Conservation (phyloP, 2,329 filamentous ascomycete genomes). For the Sporothrix euskadiensis region DNA sequence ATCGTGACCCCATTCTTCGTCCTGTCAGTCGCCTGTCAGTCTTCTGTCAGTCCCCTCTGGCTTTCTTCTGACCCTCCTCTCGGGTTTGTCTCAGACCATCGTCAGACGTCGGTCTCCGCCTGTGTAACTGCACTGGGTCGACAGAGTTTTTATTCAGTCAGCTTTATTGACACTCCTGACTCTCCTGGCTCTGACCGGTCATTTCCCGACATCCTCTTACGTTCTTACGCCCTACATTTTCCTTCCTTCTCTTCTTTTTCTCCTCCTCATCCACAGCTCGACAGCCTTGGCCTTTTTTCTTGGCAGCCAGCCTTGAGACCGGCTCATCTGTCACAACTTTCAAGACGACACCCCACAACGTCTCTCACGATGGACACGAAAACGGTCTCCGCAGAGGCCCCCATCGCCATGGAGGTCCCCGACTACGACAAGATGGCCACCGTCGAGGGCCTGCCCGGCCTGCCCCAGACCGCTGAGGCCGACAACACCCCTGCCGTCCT, state of each 20-base stretch:
- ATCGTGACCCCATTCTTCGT: neutral
- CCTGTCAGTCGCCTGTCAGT: neutral
- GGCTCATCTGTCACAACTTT: neutral
- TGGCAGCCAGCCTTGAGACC: neutral
- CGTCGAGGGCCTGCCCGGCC: constrained; percentile 18
- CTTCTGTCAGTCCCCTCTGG: neutral
- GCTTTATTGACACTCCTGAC: neutral
- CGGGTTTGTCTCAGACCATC: neutral
- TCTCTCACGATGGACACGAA: neutral
- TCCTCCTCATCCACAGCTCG: neutral
- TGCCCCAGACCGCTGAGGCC: neutral
- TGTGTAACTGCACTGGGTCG: neutral
- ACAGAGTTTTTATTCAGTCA: neutral
- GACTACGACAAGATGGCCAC: constrained; percentile 9
- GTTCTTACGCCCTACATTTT: neutral
- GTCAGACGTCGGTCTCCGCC: neutral
- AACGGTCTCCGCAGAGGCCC: neutral
- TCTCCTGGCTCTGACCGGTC: neutral
- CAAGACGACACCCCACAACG: neutral
- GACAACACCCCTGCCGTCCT: constrained; percentile 36
- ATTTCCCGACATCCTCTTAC: neutral
- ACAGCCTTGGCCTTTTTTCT: neutral
- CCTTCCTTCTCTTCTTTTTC: neutral
- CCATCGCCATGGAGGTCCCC: neutral
- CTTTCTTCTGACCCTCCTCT: neutral